phyloP scores from a whole-genome alignment of 371 early-diverging fungal genomes.

The Enterocytospora artemiae region DNA sequence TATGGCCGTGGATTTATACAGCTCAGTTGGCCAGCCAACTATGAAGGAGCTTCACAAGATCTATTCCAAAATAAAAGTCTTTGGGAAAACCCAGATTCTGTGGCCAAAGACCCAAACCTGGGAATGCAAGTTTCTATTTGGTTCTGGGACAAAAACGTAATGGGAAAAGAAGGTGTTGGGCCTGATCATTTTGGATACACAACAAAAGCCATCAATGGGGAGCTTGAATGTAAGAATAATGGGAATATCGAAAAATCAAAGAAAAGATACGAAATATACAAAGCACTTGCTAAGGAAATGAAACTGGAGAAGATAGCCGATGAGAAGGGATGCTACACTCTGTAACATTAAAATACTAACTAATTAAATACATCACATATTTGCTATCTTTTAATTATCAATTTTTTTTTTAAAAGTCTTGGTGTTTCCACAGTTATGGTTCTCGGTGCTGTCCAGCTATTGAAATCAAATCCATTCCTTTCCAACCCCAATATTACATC shows the following conservation, averaged over 20 bases:
- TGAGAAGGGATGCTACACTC: slow-evolving; percentile 55
- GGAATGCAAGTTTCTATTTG: slow-evolving; percentile 51
- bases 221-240: slow-evolving; percentile 54
- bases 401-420: slow-evolving; percentile 19
- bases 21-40: slow-evolving; percentile 58
- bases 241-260: slow-evolving; percentile 41
- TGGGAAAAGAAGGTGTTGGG: slow-evolving; percentile 39
- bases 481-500: slow-evolving; percentile 42
- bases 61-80: slow-evolving; percentile 52
- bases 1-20: slow-evolving; percentile 59
- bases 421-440: not conserved
- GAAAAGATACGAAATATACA: slow-evolving; percentile 54
- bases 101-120: slow-evolving; percentile 53
- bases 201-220: slow-evolving; percentile 59
- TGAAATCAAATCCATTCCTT: slow-evolving; percentile 36
- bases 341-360: slow-evolving; percentile 7
- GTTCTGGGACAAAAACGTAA: slow-evolving; percentile 58
- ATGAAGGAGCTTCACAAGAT: slow-evolving; percentile 53
- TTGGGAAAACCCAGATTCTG: slow-evolving; percentile 54
- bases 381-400: slow-evolving; percentile 1
- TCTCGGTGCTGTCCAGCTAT: slow-evolving; percentile 17
- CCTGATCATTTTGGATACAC: slow-evolving; percentile 55
- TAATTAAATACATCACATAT: slow-evolving; percentile 13
- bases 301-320: slow-evolving; percentile 44
- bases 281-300: slow-evolving; percentile 49